Conservation (phyloP, 495 filamentous ascomycete species). For the Penicillium robsamsonii region DNA sequence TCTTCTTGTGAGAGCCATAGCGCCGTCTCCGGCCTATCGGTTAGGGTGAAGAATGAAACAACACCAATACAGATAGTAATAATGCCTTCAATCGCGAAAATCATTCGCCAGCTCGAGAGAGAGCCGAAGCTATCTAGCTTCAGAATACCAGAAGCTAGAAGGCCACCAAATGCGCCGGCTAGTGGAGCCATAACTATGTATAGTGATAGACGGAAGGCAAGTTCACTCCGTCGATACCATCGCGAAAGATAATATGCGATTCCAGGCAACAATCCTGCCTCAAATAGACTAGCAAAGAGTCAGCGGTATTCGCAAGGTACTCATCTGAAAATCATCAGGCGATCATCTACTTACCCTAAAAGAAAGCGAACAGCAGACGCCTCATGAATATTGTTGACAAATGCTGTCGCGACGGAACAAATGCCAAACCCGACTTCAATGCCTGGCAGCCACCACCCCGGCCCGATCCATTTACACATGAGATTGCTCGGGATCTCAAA, state of each 20-base stretch:
- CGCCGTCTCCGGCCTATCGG: constrained; percentile 65
- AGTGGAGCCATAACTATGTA: constrained; percentile 61
- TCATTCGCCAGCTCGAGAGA: constrained; percentile 61
- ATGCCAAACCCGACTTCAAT: constrained; percentile 50
- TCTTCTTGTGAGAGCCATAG: constrained; percentile 62
- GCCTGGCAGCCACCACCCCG: constrained; percentile 50
- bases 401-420: constrained; percentile 46
- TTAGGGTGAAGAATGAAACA: constrained; percentile 59
- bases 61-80: constrained; percentile 60
- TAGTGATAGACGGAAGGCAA: constrained; percentile 56
- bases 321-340: too few species aligned
- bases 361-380: constrained; percentile 50
- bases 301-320: not conserved
- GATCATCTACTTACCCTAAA: constrained; percentile 40
- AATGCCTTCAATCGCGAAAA: constrained; percentile 75
- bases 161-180: constrained; percentile 67
- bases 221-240: constrained; percentile 68
- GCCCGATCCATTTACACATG: constrained; percentile 50
- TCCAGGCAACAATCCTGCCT: constrained; percentile 72
- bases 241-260: constrained; percentile 69
- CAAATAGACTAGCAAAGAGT: constrained; percentile 41
- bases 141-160: constrained; percentile 60
- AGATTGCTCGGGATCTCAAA: constrained; percentile 80
- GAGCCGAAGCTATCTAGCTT: constrained; percentile 43
- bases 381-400: constrained; percentile 40